phyloP scores from a whole-genome alignment of 164 flowering plant genomes.

The Stephania japonica region DNA sequence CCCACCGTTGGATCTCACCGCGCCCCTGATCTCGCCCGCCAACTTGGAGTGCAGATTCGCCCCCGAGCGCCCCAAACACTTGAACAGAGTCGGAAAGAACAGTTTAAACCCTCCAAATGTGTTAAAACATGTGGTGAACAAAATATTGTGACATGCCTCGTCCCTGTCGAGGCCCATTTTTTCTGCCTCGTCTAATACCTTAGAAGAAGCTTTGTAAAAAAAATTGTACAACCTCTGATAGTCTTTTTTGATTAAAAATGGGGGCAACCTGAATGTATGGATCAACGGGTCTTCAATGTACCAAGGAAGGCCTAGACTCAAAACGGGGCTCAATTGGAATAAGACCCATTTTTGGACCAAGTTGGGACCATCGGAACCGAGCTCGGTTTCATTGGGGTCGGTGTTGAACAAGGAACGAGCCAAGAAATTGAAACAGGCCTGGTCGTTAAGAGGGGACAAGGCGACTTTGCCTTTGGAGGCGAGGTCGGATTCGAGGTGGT shows the following conservation, averaged over 20 bases:
- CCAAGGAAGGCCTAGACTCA: conserved; percentile 18
- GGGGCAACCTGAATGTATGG: conserved; percentile 20
- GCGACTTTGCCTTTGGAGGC: conserved; percentile 9
- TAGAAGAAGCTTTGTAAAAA: conserved; percentile 13
- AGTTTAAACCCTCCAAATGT: conserved; percentile 21
- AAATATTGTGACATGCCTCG: conserved; percentile 27
- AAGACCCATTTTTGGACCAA: conserved; percentile 16
- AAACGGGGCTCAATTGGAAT: conserved; percentile 18
- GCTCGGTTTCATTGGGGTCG: conserved; percentile 16
- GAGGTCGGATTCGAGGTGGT: conserved; percentile 13
- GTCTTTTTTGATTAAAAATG: conserved; percentile 10
- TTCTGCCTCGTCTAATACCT: conserved; percentile 20
- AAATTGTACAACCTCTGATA: conserved; percentile 21
- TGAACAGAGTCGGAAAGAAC: conserved; percentile 19
- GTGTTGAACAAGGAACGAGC: conserved; percentile 9
- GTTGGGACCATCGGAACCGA: conserved; percentile 14
- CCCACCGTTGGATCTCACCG: conserved; percentile 20
- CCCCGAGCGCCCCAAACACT: conserved; percentile 18
- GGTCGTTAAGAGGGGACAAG: conserved; percentile 6
- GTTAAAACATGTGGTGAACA: conserved; percentile 24
- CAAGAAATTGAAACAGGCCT: conserved; percentile 15
- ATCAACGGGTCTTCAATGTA: conserved; percentile 19
- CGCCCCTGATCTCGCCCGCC: conserved; percentile 23
- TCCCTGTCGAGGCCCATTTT: conserved; percentile 18
- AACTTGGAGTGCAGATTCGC: conserved; percentile 10